phyloP scores from a whole-genome alignment of 192 early-diverging fungal genomes.

The Coemansia sp. region DNA sequence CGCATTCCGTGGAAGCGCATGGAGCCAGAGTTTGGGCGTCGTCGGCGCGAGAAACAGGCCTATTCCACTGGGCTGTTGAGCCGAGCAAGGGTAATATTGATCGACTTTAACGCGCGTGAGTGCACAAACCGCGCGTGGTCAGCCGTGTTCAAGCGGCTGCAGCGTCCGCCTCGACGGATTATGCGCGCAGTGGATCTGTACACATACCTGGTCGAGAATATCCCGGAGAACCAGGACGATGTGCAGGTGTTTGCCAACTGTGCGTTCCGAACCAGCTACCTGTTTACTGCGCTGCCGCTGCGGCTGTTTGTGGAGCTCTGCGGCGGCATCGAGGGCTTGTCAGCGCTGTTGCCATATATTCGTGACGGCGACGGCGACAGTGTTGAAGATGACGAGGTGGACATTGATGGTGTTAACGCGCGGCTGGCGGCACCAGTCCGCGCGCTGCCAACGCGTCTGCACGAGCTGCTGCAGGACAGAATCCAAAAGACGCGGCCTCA shows the following conservation, averaged over 20 bases:
- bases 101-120: neutral
- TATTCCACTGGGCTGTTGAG: neutral
- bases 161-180: constrained; percentile 5
- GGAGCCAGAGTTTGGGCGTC: neutral
- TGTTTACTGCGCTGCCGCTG: constrained; percentile 26
- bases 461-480: neutral
- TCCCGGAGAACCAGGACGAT: constrained; percentile 15
- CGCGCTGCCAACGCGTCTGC: constrained; percentile 15
- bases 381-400: neutral
- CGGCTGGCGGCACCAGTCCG: constrained; percentile 27
- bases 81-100: constrained; percentile 14
- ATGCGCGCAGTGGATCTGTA: constrained; percentile 25
- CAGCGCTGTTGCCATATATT: constrained; percentile 13
- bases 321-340: constrained; percentile 11
- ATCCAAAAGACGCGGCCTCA: constrained; percentile 3
- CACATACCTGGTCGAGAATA: constrained; percentile 9
- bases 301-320: constrained; percentile 18
- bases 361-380: constrained; percentile 12
- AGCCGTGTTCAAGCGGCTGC: constrained; percentile 3
- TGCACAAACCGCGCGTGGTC: constrained; percentile 6
- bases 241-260: constrained; percentile 14
- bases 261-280: constrained; percentile 13
- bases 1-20: neutral
- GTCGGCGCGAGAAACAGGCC: neutral
- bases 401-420: constrained; percentile 13